Evolutionary conservation across 2,329 filamentous ascomycete species (phyloP).

Genomic region (Periconia sp.): DNA sequence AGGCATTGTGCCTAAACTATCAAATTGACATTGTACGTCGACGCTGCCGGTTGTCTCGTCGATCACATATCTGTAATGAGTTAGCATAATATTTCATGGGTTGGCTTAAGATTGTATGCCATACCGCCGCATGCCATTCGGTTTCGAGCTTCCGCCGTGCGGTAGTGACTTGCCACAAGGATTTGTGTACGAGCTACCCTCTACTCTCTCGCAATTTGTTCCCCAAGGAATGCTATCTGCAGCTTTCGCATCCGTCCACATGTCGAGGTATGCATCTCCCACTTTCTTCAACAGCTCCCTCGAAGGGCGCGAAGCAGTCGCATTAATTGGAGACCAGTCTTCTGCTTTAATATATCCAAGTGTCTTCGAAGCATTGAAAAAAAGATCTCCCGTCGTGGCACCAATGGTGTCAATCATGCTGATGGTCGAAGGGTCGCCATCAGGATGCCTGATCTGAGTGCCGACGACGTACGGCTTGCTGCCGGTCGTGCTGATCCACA

Average conservation of each 20-base stretch:
- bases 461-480: conserved; percentile 33
- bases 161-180: conserved; percentile 32
- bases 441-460: conserved; percentile 31
- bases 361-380: conserved; percentile 36
- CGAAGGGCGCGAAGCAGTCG: conserved; percentile 22
- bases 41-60: conserved; percentile 35
- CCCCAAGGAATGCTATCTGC: conserved; percentile 37
- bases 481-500: conserved; percentile 31
- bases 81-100: neutral
- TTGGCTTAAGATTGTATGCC: neutral
- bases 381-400: conserved; percentile 36
- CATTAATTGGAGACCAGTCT: conserved; percentile 28
- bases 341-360: conserved; percentile 33
- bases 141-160: conserved; percentile 29
- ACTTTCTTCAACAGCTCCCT: conserved; percentile 32
- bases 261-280: conserved; percentile 38
- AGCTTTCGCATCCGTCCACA: conserved; percentile 38
- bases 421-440: conserved; percentile 29
- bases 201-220: conserved; percentile 35
- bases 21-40: conserved; percentile 38
- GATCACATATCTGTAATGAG: conserved; percentile 30
- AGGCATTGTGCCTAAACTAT: conserved; percentile 33
- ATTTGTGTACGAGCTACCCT: conserved; percentile 29
- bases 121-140: conserved; percentile 32
- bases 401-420: conserved; percentile 34